A percentile compares a stretch with the other conserved stretches of the same genome.
Conservation (phyloP, 495 filamentous ascomycete species). For the Wilcoxina mikolae region DNA sequence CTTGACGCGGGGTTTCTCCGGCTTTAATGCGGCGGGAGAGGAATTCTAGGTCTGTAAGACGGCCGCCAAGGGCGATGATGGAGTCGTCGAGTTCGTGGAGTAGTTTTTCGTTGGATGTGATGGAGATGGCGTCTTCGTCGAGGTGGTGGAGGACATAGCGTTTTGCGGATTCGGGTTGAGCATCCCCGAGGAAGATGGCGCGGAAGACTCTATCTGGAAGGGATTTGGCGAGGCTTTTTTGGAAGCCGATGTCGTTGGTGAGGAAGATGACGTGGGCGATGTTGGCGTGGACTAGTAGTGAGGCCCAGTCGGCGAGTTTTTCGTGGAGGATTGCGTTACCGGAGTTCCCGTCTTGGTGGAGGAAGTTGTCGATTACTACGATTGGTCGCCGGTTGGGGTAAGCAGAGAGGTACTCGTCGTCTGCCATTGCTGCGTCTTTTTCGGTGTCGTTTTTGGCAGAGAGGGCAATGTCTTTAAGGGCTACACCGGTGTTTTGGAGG, state of each 20-base stretch:
- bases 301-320: conserved; percentile 80
- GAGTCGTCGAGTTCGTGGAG: conserved; percentile 56
- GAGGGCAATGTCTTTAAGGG: conserved; percentile 63
- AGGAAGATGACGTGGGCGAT: conserved; percentile 93
- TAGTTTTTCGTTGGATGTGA: conserved; percentile 23
- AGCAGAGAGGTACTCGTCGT: conserved; percentile 81
- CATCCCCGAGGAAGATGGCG: conserved; percentile 69
- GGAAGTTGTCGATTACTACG: conserved; percentile 87
- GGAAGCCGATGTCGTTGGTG: conserved; percentile 79
- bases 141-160: conserved; percentile 79
- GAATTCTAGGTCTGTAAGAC: conserved; percentile 85
- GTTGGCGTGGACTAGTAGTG: conserved; percentile 71
- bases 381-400: conserved; percentile 76
- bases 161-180: conserved; percentile 70
- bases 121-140: conserved; percentile 34
- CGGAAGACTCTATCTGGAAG: conserved; percentile 76
- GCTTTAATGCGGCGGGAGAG: conserved; percentile 79
- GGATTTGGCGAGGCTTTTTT: conserved; percentile 55
- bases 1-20: conserved; percentile 69
- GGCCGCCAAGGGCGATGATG: conserved; percentile 69
- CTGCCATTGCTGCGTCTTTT: conserved; percentile 49
- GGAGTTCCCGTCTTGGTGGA: conserved; percentile 55
- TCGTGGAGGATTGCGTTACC: conserved; percentile 67
- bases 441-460: conserved; percentile 42
- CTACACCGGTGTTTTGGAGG: conserved; percentile 66